A percentile compares a stretch with the other conserved stretches of the same genome.
These are phyloP conservation scores for Xylariaceae sp. DNA, from an alignment of 2,329 filamentous ascomycete species.

Conservation along the genomic window DNA sequence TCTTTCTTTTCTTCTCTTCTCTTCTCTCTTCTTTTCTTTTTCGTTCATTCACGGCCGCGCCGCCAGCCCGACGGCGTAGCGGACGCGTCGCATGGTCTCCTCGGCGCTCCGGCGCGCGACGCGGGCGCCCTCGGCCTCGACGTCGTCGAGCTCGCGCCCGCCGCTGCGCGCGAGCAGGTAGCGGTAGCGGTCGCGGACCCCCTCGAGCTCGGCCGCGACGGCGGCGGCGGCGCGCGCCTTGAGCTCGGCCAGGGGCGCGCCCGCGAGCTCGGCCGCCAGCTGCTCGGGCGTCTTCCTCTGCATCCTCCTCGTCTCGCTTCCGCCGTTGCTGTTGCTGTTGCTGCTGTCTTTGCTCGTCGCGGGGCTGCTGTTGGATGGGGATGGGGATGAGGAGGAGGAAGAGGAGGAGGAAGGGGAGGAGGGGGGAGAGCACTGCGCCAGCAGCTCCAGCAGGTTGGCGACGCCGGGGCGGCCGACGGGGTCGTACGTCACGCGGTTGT, in stretches of 20 bases:
- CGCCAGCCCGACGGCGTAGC: constrained; percentile 42
- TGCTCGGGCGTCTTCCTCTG: constrained; percentile 23
- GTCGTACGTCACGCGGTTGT: constrained; percentile 63
- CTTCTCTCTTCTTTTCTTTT: neutral
- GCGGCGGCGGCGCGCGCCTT: constrained; percentile 57
- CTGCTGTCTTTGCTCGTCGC: too few species aligned
- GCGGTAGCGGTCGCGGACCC: constrained; percentile 42
- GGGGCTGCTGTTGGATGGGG: too few species aligned
- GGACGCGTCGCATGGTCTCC: constrained; percentile 47
- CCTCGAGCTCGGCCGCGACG: constrained; percentile 43
- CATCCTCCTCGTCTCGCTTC: too few species aligned
- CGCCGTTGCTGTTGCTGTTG: too few species aligned
- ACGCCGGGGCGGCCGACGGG: constrained; percentile 65
- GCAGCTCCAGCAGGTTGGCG: constrained; percentile 75
- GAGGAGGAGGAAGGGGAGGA: too few species aligned
- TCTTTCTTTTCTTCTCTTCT: too few species aligned
- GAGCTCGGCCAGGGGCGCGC: constrained; percentile 45
- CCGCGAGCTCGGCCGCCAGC: constrained; percentile 25
- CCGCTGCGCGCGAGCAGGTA: constrained; percentile 36
- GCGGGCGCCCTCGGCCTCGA: constrained; percentile 50
- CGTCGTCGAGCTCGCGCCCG: constrained; percentile 45
- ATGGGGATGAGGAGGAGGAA: too few species aligned
- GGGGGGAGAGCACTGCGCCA: constrained; percentile 58
- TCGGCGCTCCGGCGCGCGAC: constrained; percentile 56
- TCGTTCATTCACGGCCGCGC: neutral